A percentile compares a stretch with the other conserved stretches of the same genome.
Conservation (phyloP, 495 filamentous ascomycete species). For the Tuber aestivum region DNA sequence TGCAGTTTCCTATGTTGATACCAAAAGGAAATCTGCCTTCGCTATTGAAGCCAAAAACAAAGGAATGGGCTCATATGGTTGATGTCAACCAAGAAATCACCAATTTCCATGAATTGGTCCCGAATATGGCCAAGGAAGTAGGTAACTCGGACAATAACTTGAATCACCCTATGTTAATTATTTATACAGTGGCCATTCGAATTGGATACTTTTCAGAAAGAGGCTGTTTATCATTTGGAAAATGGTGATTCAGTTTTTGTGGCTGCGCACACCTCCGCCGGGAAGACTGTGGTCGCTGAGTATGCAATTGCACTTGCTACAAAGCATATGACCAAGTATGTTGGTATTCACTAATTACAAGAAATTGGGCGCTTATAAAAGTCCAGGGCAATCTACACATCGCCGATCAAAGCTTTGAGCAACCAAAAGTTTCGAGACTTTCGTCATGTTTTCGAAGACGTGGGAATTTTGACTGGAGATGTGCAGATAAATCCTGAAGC, state of each 20-base stretch:
- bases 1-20: slow-evolving; percentile 73
- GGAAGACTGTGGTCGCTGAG: slow-evolving; percentile 96
- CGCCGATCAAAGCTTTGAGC: slow-evolving; percentile 95
- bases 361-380: slow-evolving; percentile 7
- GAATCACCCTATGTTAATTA: slow-evolving; percentile 7
- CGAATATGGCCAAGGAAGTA: slow-evolving; percentile 79
- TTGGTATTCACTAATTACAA: not conserved
- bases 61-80: slow-evolving; percentile 97
- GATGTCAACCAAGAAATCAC: slow-evolving; percentile 84
- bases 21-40: slow-evolving; percentile 63
- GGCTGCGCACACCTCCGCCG: slow-evolving; percentile 95
- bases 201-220: slow-evolving; percentile 95
- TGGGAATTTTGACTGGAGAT: slow-evolving; percentile 94
- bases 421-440: slow-evolving; percentile 99
- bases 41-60: slow-evolving; percentile 61
- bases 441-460: slow-evolving; percentile 78
- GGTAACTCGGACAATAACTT: slow-evolving; percentile 3
- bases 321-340: slow-evolving; percentile 88
- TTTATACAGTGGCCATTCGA: slow-evolving; percentile 76
- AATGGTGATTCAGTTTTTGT: slow-evolving; percentile 97
- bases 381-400: slow-evolving; percentile 79
- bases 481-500: slow-evolving; percentile 98
- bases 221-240: slow-evolving; percentile 95
- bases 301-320: slow-evolving; percentile 94
- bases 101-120: slow-evolving; percentile 88